phyloP scores from a whole-genome alignment of 345 rosid genomes.

The Lepidium aucheri region DNA sequence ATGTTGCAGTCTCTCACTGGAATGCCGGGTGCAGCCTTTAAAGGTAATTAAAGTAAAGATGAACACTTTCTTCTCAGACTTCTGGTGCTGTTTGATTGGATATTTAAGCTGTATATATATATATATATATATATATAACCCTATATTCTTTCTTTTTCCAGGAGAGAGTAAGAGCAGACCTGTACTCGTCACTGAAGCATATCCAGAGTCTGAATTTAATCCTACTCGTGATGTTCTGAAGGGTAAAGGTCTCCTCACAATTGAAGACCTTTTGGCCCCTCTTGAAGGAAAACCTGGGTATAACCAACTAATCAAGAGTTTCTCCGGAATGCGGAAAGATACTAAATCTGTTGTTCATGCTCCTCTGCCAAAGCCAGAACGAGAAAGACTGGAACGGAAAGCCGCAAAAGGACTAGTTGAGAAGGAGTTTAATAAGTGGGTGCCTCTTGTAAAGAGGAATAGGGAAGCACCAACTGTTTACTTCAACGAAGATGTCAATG shows the following conservation, averaged over 20 bases:
- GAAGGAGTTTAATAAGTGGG: constrained; percentile 68
- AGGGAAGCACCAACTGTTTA: constrained; percentile 77
- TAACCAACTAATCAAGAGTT: constrained; percentile 48
- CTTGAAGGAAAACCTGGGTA: constrained; percentile 58
- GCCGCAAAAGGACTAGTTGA: constrained; percentile 50
- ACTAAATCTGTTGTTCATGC: constrained; percentile 51
- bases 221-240: constrained; percentile 78
- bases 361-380: constrained; percentile 65
- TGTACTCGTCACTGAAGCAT: constrained; percentile 52
- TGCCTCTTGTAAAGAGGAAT: constrained; percentile 66
- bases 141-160: constrained; percentile 11
- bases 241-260: constrained; percentile 48
- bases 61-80: not conserved
- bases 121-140: not conserved
- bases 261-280: constrained; percentile 61
- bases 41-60: constrained; percentile 37
- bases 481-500: constrained; percentile 61
- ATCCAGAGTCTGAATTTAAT: constrained; percentile 88
- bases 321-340: constrained; percentile 40
- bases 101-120: not conserved
- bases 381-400: constrained; percentile 70
- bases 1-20: constrained; percentile 84
- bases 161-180: constrained; percentile 53
- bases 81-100: not conserved
- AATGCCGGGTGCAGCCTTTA: constrained; percentile 69